phyloP scores from a whole-genome alignment of 345 rosid species.

The Viola odorata region DNA sequence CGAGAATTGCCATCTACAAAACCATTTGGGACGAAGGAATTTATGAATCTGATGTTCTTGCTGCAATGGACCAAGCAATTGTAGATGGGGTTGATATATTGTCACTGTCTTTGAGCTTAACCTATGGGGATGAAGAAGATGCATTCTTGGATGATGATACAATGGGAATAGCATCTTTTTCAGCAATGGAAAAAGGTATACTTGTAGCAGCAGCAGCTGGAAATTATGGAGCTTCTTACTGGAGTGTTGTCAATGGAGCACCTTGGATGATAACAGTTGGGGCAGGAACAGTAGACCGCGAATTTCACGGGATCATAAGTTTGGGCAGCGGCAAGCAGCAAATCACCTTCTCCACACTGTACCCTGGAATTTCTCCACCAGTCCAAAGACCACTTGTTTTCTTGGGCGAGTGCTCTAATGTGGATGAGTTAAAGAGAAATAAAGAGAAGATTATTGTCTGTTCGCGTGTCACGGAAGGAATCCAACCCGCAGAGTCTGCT shows the following conservation, averaged over 20 bases:
- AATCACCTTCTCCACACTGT: conserved; percentile 25
- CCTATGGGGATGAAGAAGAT: not conserved
- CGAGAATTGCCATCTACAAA: conserved; percentile 36
- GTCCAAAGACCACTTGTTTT: conserved; percentile 17
- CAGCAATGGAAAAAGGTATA: conserved; percentile 31
- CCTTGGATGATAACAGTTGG: conserved; percentile 42
- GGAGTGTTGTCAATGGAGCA: conserved; percentile 33
- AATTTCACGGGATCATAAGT: conserved; percentile 29
- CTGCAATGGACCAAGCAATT: conserved; percentile 48
- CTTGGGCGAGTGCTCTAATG: conserved; percentile 29
- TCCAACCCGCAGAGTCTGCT: conserved; percentile 22
- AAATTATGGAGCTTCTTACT: conserved; percentile 30
- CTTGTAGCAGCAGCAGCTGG: conserved; percentile 46
- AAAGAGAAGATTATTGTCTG: conserved; percentile 31
- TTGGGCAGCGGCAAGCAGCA: conserved; percentile 22
- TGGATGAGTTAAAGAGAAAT: conserved; percentile 21
- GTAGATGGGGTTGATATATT: conserved; percentile 41
- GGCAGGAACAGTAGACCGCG: conserved; percentile 32
- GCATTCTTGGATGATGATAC: conserved; percentile 27
- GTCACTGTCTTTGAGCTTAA: conserved; percentile 34
- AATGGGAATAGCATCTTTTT: conserved; percentile 39
- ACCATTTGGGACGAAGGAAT: conserved; percentile 29
- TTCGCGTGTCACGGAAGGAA: conserved; percentile 19
- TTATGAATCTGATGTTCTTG: conserved; percentile 37
- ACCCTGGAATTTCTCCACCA: conserved; percentile 28